Conservation (phyloP, 805 yeast genomes). For the Saccharomycopsis fibuligera region DNA sequence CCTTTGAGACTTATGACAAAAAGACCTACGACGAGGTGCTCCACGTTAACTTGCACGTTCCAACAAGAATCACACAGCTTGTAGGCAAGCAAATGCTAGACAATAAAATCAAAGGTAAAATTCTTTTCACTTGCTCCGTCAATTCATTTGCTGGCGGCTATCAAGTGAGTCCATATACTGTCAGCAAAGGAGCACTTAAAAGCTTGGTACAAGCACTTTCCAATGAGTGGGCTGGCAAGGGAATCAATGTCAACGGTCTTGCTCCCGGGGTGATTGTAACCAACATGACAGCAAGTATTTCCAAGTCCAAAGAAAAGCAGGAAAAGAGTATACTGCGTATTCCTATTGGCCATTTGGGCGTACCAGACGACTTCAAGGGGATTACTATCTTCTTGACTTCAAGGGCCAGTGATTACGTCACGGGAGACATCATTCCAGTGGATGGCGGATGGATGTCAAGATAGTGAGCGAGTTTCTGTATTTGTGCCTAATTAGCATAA, state of each 20-base stretch:
- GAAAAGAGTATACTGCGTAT: conserved; percentile 28
- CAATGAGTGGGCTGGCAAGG: conserved; percentile 74
- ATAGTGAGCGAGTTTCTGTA: no score
- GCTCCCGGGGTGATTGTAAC: conserved; percentile 47
- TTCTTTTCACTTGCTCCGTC: conserved; percentile 84
- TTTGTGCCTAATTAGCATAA: no score
- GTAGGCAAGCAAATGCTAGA: conserved; percentile 63
- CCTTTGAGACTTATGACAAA: conserved; percentile 43
- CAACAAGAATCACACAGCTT: conserved; percentile 70
- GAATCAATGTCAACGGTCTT: conserved; percentile 42
- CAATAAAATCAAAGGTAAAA: conserved; percentile 63
- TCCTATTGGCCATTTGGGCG: conserved; percentile 45
- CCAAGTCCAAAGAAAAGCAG: neutral
- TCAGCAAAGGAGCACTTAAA: conserved; percentile 77
- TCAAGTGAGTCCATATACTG: conserved; percentile 78
- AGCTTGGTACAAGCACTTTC: conserved; percentile 76
- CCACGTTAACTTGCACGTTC: conserved; percentile 72
- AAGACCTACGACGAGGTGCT: conserved; percentile 64
- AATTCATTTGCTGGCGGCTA: conserved; percentile 87
- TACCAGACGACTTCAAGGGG: conserved; percentile 40
- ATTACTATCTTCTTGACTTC: conserved; percentile 39
- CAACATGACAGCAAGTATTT: conserved; percentile 28
- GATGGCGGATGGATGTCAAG: conserved; percentile 29
- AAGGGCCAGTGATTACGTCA: conserved; percentile 43
- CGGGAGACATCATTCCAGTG: conserved; percentile 40